Evolutionary conservation across 495 filamentous ascomycete genomes (phyloP), one percentile per base, ranked within the genome.

Genomic region (Penicillium macrosclerotiorum): DNA sequence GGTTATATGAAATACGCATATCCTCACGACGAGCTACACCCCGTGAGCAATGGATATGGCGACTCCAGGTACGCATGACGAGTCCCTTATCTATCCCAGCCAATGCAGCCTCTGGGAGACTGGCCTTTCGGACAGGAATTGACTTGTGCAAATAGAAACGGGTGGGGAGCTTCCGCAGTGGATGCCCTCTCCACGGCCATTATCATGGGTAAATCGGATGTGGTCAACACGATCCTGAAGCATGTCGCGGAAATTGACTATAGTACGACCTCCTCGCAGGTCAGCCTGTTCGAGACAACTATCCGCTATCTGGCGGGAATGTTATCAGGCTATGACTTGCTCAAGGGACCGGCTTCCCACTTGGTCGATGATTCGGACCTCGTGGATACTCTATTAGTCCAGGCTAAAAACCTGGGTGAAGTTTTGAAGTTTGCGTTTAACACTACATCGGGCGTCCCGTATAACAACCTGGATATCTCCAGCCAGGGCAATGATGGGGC

Each of bases 271-370:
- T 44, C 57, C 1, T 69, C 68, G 11, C 25, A 45, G 24, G 81
- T 94, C 49, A 90, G 84, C 44, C 67, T 95, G 22, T 95, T 95
- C 47, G 89, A 95, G 66, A 95, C 89, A 2, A 94, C 88, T 2
- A 95, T 95, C 55, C 84, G 89, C 3, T 95, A 94, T 52, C 69
- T 95, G 3, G 89, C 74, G 12, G 90, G 90, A 13, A 71, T 95
- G 51, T 51, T 94, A 31, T 87, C 90, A 7, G 90, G 81, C 5
- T 90, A 93, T 60, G 90, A 94, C 58, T 76, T 95, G 51, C 65
- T 95, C 19, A 86, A 64, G 6, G 88, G 86, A 0, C 87, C 88
- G 5, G 70, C 86, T 20, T 62, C 77, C n/a, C 41, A 74, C 9
- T 60, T 85, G 39, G 72, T 66, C 7, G 49, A 59, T 18, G 68